Evolutionary conservation across 1,284 basidiomycete genomes (phyloP).

Genomic region (Trichosporon asahii): DNA sequence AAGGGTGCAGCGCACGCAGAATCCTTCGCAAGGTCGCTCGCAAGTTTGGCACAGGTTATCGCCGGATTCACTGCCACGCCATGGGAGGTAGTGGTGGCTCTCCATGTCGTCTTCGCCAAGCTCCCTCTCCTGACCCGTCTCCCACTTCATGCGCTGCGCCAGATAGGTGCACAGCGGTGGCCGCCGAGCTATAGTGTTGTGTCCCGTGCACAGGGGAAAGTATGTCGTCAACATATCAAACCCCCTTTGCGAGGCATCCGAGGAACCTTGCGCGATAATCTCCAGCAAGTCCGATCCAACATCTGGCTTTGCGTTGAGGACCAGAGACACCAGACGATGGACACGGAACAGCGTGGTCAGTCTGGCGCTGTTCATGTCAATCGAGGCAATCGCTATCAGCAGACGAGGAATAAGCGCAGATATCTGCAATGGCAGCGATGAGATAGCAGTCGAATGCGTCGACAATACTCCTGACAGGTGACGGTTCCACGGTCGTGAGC

Average conservation of each 20-base stretch:
- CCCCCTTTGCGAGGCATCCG: conserved; percentile 53
- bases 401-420: conserved; percentile 34
- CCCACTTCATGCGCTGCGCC: conserved; percentile 35
- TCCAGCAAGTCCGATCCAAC: conserved; percentile 66
- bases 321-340: conserved; percentile 59
- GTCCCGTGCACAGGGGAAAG: conserved; percentile 67
- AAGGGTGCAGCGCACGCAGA: conserved; percentile 36
- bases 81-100: conserved; percentile 39
- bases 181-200: conserved; percentile 53
- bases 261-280: conserved; percentile 63
- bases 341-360: conserved; percentile 57
- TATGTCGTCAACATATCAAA: conserved; percentile 60
- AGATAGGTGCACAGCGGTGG: conserved; percentile 33
- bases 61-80: conserved; percentile 24
- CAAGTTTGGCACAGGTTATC: conserved; percentile 26
- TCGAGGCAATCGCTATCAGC: conserved; percentile 33
- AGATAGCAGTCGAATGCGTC: conserved; percentile 23
- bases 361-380: conserved; percentile 29
- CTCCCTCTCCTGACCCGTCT: conserved; percentile 36
- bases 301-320: conserved; percentile 64
- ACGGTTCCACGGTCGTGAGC: conserved; percentile 9
- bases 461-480: conserved; percentile 32
- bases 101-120: conserved; percentile 35
- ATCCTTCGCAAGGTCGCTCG: conserved; percentile 31
- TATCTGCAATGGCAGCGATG: conserved; percentile 22